phyloP scores from a whole-genome alignment of 2,329 filamentous ascomycete genomes.

The Knoxdaviesia capensis region DNA sequence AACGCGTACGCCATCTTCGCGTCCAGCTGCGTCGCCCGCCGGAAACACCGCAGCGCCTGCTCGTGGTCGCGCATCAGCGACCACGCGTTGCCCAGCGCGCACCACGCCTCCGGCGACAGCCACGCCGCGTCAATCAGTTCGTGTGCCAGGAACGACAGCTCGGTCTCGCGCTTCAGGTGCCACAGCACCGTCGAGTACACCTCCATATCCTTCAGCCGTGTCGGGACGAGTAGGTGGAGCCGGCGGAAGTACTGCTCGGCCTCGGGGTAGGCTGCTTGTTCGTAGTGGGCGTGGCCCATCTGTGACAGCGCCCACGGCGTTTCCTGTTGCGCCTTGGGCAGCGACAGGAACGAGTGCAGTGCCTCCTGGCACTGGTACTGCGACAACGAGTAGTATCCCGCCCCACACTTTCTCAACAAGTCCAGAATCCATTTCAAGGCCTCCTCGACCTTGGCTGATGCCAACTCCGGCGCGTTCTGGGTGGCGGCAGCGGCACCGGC shows the following conservation, averaged over 20 bases:
- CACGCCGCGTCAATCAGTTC: slow-evolving; percentile 75
- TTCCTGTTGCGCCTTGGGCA: slow-evolving; percentile 60
- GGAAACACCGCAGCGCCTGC: slow-evolving; percentile 86
- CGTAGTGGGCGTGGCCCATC: slow-evolving; percentile 78
- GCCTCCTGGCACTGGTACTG: slow-evolving; percentile 66
- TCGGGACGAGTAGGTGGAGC: slow-evolving; percentile 61
- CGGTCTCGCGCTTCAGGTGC: slow-evolving; percentile 83
- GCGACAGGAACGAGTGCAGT: slow-evolving; percentile 47
- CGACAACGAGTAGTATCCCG: slow-evolving; percentile 57
- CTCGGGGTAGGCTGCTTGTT: slow-evolving; percentile 69
- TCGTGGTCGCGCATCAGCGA: slow-evolving; percentile 85
- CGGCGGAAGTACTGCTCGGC: slow-evolving; percentile 73
- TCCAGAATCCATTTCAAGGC: slow-evolving; percentile 60
- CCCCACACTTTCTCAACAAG: slow-evolving; percentile 61
- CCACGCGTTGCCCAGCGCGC: slow-evolving; percentile 84
- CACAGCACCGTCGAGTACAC: slow-evolving; percentile 98
- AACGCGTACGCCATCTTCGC: slow-evolving; percentile 88
- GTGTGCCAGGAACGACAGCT: slow-evolving; percentile 80
- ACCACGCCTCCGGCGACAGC: slow-evolving; percentile 89
- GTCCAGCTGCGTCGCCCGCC: slow-evolving; percentile 76
- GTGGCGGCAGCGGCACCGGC: not conserved
- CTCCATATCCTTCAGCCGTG: slow-evolving; percentile 85
- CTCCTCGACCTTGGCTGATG: slow-evolving; percentile 50
- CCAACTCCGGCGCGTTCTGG: slow-evolving; percentile 23
- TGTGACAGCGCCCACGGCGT: slow-evolving; percentile 88